Percentiles rank a stretch among this genome's conserved stretches.
phyloP scores from a whole-genome alignment of 495 filamentous ascomycete genomes.

The Immersiella caudata region DNA sequence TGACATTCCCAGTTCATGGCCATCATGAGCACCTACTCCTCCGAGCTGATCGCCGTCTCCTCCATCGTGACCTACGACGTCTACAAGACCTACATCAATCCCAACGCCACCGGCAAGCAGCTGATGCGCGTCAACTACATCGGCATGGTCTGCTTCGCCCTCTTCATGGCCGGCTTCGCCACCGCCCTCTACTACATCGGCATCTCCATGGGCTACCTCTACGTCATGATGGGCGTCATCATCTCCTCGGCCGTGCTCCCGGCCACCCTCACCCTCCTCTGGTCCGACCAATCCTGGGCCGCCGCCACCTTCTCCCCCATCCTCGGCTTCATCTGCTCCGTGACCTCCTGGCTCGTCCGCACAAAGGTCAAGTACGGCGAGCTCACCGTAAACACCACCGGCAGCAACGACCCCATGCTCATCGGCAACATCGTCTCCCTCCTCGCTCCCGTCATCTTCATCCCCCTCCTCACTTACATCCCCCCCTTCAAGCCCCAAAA shows the following conservation, averaged over 20 bases:
- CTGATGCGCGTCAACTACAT: conserved; percentile 54
- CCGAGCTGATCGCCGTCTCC: conserved; percentile 58
- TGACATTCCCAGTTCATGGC: conserved; percentile 40
- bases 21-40: conserved; percentile 46
- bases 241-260: conserved; percentile 74
- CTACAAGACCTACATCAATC: conserved; percentile 58
- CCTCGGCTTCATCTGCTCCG: conserved; percentile 62
- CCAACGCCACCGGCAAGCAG: conserved; percentile 42
- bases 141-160: conserved; percentile 49
- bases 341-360: conserved; percentile 74
- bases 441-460: conserved; percentile 71
- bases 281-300: conserved; percentile 67
- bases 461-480: conserved; percentile 18
- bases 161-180: conserved; percentile 46
- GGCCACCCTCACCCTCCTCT: conserved; percentile 68
- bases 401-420: conserved; percentile 76
- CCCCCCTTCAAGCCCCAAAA: conserved; percentile 19
- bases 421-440: conserved; percentile 71
- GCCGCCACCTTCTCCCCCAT: conserved; percentile 64
- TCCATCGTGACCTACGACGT: conserved; percentile 60
- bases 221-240: conserved; percentile 73
- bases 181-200: conserved; percentile 49
- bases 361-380: conserved; percentile 63
- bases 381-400: conserved; percentile 64
- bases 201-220: conserved; percentile 65